Conservation (phyloP, 163 green algal species). For the Prototheca wickerhamii region DNA sequence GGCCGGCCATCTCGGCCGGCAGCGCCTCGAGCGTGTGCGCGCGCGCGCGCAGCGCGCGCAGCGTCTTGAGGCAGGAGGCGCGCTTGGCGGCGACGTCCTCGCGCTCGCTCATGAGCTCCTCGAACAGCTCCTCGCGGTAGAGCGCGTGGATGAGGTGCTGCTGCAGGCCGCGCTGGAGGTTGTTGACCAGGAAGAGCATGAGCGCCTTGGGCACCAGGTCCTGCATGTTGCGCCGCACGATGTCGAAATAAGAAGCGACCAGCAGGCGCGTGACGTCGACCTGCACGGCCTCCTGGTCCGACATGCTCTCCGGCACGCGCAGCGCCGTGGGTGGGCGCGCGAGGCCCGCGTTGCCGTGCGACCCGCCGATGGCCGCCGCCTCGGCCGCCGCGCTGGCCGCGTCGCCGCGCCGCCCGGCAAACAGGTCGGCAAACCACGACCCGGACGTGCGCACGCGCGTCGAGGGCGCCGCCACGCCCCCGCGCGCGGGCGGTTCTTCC, state of each 20-base stretch:
- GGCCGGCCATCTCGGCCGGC: slow-evolving; percentile 26
- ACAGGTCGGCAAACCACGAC: slow-evolving; percentile 25
- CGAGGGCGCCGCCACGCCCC: neutral
- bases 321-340: slow-evolving; percentile 18
- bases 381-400: neutral
- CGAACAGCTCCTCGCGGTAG: slow-evolving; percentile 78
- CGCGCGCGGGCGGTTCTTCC: neutral
- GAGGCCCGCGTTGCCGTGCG: neutral
- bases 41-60: slow-evolving; percentile 48
- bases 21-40: slow-evolving; percentile 37
- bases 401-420: neutral
- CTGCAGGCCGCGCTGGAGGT: slow-evolving; percentile 68
- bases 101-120: slow-evolving; percentile 67
- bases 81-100: slow-evolving; percentile 63
- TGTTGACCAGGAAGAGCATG: slow-evolving; percentile 94
- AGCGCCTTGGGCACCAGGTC: slow-evolving; percentile 84
- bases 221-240: slow-evolving; percentile 80
- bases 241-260: slow-evolving; percentile 85
- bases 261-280: slow-evolving; percentile 87
- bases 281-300: slow-evolving; percentile 65
- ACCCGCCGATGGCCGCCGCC: neutral
- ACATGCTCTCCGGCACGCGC: slow-evolving; percentile 34
- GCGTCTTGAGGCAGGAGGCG: slow-evolving; percentile 34
- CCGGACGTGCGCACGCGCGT: neutral
- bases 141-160: slow-evolving; percentile 74